phyloP scores from a whole-genome alignment of 1,139 yeast genomes.

The Martiniozyma asiatica region DNA sequence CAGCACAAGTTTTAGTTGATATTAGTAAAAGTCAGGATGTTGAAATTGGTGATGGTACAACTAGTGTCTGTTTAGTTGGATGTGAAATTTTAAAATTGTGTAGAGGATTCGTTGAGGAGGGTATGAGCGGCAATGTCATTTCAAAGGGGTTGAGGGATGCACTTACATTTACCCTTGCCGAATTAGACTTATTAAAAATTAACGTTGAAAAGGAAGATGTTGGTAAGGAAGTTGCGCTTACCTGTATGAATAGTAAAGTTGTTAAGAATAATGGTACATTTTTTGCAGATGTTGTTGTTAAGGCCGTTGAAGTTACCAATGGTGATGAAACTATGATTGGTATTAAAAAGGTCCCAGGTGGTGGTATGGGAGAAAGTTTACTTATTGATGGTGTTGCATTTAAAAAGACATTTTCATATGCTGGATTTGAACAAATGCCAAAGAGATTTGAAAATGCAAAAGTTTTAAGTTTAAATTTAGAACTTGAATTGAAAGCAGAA shows the following conservation, averaged over 20 bases:
- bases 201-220: conserved; percentile 38
- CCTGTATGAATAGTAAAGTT: conserved; percentile 95
- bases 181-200: conserved; percentile 64
- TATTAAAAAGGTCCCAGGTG: conserved; percentile 91
- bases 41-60: conserved; percentile 98
- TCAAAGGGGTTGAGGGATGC: conserved; percentile 84
- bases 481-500: conserved; percentile 92
- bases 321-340: conserved; percentile 88
- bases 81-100: conserved; percentile 91
- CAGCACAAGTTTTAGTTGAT: conserved; percentile 90
- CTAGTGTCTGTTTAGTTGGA: conserved; percentile 87
- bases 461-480: conserved; percentile 78
- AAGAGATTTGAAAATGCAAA: conserved; percentile 71
- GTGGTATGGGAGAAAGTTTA: conserved; percentile 86
- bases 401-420: conserved; percentile 92
- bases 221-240: conserved; percentile 47
- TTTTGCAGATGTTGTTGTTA: conserved; percentile 94
- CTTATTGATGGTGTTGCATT: conserved; percentile 93
- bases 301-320: conserved; percentile 84
- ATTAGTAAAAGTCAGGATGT: conserved; percentile 96
- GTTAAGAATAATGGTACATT: conserved; percentile 78
- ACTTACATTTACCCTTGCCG: conserved; percentile 60
- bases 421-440: conserved; percentile 98
- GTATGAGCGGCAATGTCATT: conserved; percentile 81
- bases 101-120: conserved; percentile 85